These are phyloP conservation scores for Phytophthora palmivora DNA, from an alignment of 352 stramenopile genomes.

Conservation along the genomic window DNA sequence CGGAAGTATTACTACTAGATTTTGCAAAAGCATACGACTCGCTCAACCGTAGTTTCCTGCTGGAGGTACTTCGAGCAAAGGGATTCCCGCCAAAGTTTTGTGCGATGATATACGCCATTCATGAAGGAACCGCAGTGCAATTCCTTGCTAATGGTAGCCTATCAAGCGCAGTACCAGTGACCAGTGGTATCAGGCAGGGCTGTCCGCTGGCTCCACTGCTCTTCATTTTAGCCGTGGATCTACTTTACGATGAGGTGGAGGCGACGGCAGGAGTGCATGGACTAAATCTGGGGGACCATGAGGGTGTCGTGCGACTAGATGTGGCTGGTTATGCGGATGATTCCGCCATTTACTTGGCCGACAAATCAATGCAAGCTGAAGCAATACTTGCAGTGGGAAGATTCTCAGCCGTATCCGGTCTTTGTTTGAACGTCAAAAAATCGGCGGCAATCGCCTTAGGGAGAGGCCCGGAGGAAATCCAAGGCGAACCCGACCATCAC, in stretches of 20 bases:
- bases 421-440: slow-evolving; percentile 5
- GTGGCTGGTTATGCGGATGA: slow-evolving; percentile 15
- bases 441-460: slow-evolving; percentile 2
- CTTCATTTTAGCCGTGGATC: slow-evolving; percentile 8
- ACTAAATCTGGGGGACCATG: neutral
- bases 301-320: neutral
- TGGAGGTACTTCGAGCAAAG: slow-evolving; percentile 7
- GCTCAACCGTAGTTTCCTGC: slow-evolving; percentile 3
- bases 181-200: slow-evolving; percentile 8
- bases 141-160: slow-evolving; percentile 12
- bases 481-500: too few relatives aligned
- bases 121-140: neutral
- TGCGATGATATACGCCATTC: neutral
- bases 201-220: slow-evolving; percentile 6
- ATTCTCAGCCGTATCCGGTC: neutral
- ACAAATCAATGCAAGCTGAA: neutral
- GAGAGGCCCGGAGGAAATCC: too few relatives aligned
- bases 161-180: neutral
- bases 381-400: neutral
- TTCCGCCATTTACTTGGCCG: neutral
- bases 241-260: slow-evolving; percentile 3
- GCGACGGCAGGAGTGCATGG: neutral
- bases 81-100: slow-evolving; percentile 2
- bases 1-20: slow-evolving; percentile 10
- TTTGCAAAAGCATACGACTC: slow-evolving; percentile 21